Evolutionary conservation across 129 eudicot genomes (phyloP).

Genomic region (Flaveria bidentis): DNA sequence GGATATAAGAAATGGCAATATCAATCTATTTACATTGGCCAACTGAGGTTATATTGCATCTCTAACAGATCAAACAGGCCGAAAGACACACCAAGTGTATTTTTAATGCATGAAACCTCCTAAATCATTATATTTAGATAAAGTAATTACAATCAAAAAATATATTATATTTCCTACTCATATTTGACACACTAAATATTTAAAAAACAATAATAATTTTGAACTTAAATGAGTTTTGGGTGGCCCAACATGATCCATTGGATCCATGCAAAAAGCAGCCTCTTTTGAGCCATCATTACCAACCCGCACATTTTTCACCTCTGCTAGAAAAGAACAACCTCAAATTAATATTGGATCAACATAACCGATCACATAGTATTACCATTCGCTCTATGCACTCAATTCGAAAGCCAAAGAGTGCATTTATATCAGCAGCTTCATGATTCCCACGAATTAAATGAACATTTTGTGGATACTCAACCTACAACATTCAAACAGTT

Average conservation of each 20-base stretch:
- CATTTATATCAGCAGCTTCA: constrained; percentile 99
- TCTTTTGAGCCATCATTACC: neutral
- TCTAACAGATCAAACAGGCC: neutral
- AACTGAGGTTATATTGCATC: neutral
- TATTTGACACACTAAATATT: neutral
- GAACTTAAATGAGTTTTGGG: neutral
- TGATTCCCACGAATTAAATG: constrained; percentile 99
- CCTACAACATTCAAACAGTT: constrained; percentile 46
- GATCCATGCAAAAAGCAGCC: neutral
- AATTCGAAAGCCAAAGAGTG: constrained; percentile 97
- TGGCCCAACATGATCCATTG: neutral
- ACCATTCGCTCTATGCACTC: constrained; percentile 99
- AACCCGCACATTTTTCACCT: neutral
- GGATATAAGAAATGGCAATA: constrained; percentile 14
- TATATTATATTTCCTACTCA: neutral
- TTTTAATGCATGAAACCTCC: neutral
- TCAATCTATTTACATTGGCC: neutral
- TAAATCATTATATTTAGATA: neutral
- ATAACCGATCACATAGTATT: constrained; percentile 19
- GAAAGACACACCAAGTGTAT: neutral
- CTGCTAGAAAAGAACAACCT: constrained; percentile 1
- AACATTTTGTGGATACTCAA: constrained; percentile 85
- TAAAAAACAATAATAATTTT: neutral
- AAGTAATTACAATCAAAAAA: neutral
- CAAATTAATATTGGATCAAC: neutral